phyloP scores from a whole-genome alignment of 768 basidiomycete species.

The Phylloporus arenicola region DNA sequence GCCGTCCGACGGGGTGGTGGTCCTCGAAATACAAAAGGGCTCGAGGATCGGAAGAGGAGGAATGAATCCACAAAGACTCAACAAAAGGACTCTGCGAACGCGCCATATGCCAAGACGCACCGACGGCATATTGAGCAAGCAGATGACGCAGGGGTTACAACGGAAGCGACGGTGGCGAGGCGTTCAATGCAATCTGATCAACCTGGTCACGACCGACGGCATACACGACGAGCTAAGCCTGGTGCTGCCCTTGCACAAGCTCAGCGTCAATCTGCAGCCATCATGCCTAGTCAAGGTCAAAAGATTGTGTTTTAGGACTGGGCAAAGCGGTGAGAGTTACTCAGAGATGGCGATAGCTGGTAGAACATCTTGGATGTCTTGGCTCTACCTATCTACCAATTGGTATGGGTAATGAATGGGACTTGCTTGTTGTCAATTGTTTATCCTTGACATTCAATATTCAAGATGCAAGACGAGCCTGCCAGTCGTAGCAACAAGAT shows the following conservation, averaged over 20 bases:
- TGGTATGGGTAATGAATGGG: neutral
- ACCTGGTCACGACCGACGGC: slow-evolving; percentile 8
- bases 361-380: neutral
- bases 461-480: neutral
- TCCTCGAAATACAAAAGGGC: slow-evolving; percentile 19
- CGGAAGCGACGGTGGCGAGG: neutral
- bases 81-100: neutral
- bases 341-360: neutral
- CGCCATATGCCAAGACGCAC: neutral
- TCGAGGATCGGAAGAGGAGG: slow-evolving; percentile 14
- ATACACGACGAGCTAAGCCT: slow-evolving; percentile 52
- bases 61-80: slow-evolving; percentile 4
- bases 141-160: slow-evolving; percentile 3
- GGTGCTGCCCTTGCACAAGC: slow-evolving; percentile 78
- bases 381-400: neutral
- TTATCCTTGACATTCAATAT: neutral
- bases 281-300: slow-evolving; percentile 58
- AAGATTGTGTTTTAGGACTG: slow-evolving; percentile 61
- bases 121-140: slow-evolving; percentile 3
- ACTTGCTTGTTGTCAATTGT: neutral
- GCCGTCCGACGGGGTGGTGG: slow-evolving; percentile 79
- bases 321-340: too few relatives aligned
- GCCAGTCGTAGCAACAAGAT: too few relatives aligned
- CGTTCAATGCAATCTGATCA: slow-evolving; percentile 8
- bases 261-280: slow-evolving; percentile 69